phyloP scores from a whole-genome alignment of 1,284 basidiomycete genomes.

The Cryptococcus hybrid region DNA sequence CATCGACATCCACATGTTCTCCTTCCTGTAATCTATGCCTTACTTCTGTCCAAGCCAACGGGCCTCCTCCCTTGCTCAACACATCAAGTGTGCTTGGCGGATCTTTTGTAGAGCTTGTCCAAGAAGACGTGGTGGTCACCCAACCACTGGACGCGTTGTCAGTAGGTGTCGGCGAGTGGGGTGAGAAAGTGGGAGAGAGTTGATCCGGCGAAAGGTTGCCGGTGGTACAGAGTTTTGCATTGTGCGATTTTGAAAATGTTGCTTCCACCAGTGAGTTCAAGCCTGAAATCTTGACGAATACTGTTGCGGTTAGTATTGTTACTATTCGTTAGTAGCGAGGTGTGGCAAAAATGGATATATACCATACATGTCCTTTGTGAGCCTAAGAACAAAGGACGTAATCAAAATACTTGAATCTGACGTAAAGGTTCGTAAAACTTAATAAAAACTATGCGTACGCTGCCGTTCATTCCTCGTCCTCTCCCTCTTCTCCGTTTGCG shows the following conservation, averaged over 20 bases:
- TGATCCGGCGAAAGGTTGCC: neutral
- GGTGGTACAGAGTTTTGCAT: neutral
- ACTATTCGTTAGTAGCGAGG: neutral
- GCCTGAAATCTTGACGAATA: too few relatives aligned
- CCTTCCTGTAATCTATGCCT: constrained; percentile 19
- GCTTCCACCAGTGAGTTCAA: too few relatives aligned
- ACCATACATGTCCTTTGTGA: constrained; percentile 9
- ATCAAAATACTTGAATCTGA: neutral
- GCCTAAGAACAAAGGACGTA: constrained; percentile 5
- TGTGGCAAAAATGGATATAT: neutral
- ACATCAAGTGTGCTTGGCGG: neutral
- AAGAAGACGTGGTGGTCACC: constrained; percentile 14
- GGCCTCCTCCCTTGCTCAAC: neutral
- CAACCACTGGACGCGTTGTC: constrained; percentile 12
- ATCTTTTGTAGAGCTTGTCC: neutral
- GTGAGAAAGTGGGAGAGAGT: neutral
- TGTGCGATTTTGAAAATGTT: neutral
- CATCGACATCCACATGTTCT: constrained; percentile 2
- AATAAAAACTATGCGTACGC: constrained; percentile 1
- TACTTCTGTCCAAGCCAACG: constrained; percentile 29
- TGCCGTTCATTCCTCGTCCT: constrained; percentile 43
- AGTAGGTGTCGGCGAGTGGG: neutral
- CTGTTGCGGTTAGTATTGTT: too few relatives aligned
- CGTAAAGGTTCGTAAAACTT: too few relatives aligned
- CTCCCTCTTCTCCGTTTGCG: constrained; percentile 53